Evolutionary conservation across 2,329 filamentous ascomycete genomes (phyloP).

Genomic region (Diplodia scrobiculata): DNA sequence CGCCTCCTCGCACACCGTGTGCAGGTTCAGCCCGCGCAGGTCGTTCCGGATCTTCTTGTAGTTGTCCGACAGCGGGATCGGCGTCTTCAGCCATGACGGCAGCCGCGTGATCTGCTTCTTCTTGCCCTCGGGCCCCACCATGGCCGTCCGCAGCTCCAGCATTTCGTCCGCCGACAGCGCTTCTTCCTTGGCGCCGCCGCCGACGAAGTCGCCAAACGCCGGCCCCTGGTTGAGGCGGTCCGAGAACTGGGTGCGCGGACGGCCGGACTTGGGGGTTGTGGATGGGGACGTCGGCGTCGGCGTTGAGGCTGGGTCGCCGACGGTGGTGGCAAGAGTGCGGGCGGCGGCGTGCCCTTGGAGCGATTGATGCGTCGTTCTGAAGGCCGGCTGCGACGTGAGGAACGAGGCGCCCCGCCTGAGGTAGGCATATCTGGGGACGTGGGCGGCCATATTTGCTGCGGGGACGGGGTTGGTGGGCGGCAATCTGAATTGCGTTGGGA

Average conservation of each 20-base stretch:
- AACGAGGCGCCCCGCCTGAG: constrained; percentile 11
- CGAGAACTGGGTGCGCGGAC: constrained; percentile 58
- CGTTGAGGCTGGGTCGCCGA: constrained; percentile 6
- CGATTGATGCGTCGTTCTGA: neutral
- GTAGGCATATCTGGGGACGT: neutral
- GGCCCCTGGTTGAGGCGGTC: constrained; percentile 67
- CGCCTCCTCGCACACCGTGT: constrained; percentile 97
- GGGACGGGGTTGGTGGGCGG: neutral
- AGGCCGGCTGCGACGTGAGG: neutral
- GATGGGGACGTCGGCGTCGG: neutral
- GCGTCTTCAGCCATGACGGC: constrained; percentile 93
- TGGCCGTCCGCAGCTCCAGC: constrained; percentile 62
- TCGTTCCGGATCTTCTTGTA: constrained; percentile 96
- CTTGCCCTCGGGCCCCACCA: constrained; percentile 62
- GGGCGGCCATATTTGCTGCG: constrained; percentile 1
- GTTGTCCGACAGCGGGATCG: constrained; percentile 81
- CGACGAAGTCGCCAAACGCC: constrained; percentile 65
- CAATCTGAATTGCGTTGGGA: neutral
- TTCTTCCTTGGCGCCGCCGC: constrained; percentile 44
- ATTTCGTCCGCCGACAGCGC: constrained; percentile 55
- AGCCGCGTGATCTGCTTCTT: constrained; percentile 72
- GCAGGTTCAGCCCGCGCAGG: constrained; percentile 81
- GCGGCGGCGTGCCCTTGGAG: neutral
- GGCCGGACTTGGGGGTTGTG: constrained; percentile 36
- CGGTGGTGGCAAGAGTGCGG: constrained; percentile 27